Percentiles rank a stretch among this genome's conserved stretches.
phyloP scores from a whole-genome alignment of 345 rosid genomes.

The Populus alba region DNA sequence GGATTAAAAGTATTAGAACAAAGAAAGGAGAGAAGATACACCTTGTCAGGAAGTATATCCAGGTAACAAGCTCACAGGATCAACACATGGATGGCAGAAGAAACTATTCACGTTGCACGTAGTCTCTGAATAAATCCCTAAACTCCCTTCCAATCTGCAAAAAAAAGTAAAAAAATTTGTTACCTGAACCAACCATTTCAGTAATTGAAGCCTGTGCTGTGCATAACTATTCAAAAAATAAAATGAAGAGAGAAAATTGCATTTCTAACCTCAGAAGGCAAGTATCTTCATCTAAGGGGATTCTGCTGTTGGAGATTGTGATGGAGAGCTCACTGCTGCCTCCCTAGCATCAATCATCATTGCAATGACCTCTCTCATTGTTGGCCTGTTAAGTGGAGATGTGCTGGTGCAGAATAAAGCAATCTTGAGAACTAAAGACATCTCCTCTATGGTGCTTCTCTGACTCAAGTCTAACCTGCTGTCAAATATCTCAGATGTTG shows the following conservation, averaged over 20 bases:
- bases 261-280: background rate
- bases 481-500: background rate
- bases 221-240: no score
- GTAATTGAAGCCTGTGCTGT: background rate
- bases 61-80: background rate
- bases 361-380: background rate
- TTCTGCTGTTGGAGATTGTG: background rate
- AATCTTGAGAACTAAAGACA: background rate
- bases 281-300: background rate
- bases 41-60: background rate
- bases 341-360: background rate
- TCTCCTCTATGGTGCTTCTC: background rate
- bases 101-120: no score
- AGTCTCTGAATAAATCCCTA: background rate
- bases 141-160: background rate
- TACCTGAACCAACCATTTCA: background rate
- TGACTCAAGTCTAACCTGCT: no score
- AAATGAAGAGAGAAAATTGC: background rate
- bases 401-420: background rate
- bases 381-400: background rate
- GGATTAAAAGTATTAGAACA: background rate
- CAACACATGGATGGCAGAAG: background rate
- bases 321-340: background rate
- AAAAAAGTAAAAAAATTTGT: background rate
- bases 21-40: background rate